A percentile compares a stretch with the other conserved stretches of the same genome.
These are phyloP conservation scores for Brasenia schreberi DNA, from an alignment of 164 flowering plant species.

Conservation along the genomic window DNA sequence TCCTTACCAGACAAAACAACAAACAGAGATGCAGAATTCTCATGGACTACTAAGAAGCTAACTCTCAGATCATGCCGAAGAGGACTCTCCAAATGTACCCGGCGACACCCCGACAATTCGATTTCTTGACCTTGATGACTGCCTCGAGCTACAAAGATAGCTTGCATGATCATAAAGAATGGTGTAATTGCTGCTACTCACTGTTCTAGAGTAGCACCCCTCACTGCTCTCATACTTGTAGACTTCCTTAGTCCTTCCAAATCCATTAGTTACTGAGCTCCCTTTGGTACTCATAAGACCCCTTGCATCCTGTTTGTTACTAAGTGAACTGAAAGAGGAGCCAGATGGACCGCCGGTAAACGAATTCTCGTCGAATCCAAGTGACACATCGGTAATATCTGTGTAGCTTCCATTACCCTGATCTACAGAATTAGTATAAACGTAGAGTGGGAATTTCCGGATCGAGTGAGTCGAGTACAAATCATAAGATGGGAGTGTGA, in stretches of 20 bases:
- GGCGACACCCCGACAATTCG: constrained; percentile 1
- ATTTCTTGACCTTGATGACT: constrained; percentile 1
- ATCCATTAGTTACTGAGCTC: constrained; percentile 41
- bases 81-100: neutral
- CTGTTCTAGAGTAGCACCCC: constrained; percentile 63
- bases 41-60: too few relatives aligned
- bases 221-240: constrained; percentile 27
- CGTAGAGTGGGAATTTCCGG: constrained; percentile 29
- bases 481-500: constrained; percentile 15
- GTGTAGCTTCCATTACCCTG: constrained; percentile 23
- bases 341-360: constrained; percentile 1
- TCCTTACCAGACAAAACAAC: too few relatives aligned
- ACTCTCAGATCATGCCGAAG: neutral
- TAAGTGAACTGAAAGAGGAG: constrained; percentile 18
- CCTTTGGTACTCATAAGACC: constrained; percentile 44
- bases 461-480: constrained; percentile 9
- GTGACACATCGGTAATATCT: constrained; percentile 25
- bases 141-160: constrained; percentile 17
- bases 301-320: constrained; percentile 49
- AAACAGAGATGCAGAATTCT: too few relatives aligned
- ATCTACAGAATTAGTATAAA: constrained; percentile 22
- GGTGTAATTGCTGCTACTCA: constrained; percentile 70
- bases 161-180: constrained; percentile 39
- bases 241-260: constrained; percentile 50
- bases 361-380: constrained; percentile 40